Percentiles rank a stretch among this genome's conserved stretches.
Conservation (phyloP, 2,329 filamentous ascomycete genomes). For the Colletotrichum plurivorum region DNA sequence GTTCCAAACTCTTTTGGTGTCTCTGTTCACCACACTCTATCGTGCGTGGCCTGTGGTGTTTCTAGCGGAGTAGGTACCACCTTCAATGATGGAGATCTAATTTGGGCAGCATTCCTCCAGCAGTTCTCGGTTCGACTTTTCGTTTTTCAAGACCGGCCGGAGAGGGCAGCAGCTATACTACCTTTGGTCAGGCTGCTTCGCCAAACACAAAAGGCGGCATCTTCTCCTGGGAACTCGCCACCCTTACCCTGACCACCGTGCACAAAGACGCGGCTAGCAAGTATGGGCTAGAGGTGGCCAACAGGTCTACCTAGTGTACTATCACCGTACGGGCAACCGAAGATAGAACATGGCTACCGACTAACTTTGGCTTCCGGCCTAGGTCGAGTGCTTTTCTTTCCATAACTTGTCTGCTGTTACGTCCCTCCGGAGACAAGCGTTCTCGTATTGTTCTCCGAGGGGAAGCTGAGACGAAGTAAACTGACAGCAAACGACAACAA, state of each 20-base stretch:
- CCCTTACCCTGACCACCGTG: neutral
- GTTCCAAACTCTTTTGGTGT: neutral
- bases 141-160: too few species aligned
- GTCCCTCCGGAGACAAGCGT: neutral
- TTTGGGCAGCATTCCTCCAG: neutral
- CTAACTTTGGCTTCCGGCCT: constrained; percentile 15
- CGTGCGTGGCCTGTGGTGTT: too few species aligned
- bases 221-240: neutral
- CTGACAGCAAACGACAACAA: too few species aligned
- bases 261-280: neutral
- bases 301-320: neutral
- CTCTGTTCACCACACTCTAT: neutral
- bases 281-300: neutral
- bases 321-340: neutral
- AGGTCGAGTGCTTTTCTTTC: neutral
- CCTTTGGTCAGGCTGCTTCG: too few species aligned
- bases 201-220: neutral
- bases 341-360: neutral
- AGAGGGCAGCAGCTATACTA: too few species aligned
- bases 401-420: neutral
- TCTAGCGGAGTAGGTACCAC: too few species aligned
- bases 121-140: too few species aligned
- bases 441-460: neutral
- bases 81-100: neutral
- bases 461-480: neutral